Base-by-base conservation (phyloP, 495 filamentous ascomycete species). In the Penicillium argentinense region DNA sequence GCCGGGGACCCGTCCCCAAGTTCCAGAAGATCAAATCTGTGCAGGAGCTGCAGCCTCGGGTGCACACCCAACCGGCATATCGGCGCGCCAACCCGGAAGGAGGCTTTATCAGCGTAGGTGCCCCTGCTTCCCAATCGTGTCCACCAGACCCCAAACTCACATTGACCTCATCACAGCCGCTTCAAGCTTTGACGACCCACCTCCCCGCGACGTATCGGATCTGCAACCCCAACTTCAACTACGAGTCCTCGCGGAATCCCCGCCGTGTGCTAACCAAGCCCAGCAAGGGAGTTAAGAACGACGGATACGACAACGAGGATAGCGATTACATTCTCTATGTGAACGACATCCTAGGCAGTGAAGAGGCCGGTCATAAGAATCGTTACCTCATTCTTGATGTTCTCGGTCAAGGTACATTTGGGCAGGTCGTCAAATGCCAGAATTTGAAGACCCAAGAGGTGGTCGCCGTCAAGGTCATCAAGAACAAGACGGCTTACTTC, bases 341-440 rank as follows among this genome's bases (percentile, higher is more conserved):
- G 49, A 99, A 99, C 66, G 95, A 99, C 58, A 99, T 97, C 49
- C 73, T 99, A 21, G 95, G 95, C 16, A 97, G 93, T 19, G 95
- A 99, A 67, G 95, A 99, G 64, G 90, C 91, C 42, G 90, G 91
- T 22, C 91, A 97, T 73, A 97, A 97, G 69, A 99, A 99, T 56
- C 88, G 95, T 34, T 99, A 97, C 62, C 81, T 99, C 43, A 99
- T 99, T 66, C 79, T 99, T 19, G 95, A 99, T 69, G 95, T 99
- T 9, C 80, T 99, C 27, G 95, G 95, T 29, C 95, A 99, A 64
- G 95, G 95, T 39, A 99, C 95, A 6, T 99, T 99, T 60, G 95
- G 95, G n/a, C 95, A 99, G 64, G 95, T 99, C 11, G 95, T 99
- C 37, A 99, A 99, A 72, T 99, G 95, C 66, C 95, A 99, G 68